Conservation (phyloP, 768 basidiomycete genomes). For the Calocera viscosa region DNA sequence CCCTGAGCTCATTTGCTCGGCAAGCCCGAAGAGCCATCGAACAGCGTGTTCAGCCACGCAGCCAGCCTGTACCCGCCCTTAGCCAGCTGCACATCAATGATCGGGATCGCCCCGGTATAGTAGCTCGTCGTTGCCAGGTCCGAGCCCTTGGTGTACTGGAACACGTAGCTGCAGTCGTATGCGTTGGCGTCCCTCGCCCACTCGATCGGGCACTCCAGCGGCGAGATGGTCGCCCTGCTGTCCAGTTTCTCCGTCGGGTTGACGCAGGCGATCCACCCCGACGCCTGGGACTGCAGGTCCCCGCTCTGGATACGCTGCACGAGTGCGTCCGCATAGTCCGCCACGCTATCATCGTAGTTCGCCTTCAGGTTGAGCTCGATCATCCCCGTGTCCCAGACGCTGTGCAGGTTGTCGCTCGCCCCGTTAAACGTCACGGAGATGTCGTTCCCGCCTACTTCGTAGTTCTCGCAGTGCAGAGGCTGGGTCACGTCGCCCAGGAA, state of each 20-base stretch:
- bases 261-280: constrained; percentile 24
- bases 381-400: constrained; percentile 25
- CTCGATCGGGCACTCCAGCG: constrained; percentile 36
- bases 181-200: constrained; percentile 38
- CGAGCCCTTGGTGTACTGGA: constrained; percentile 30
- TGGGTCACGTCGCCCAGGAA: constrained; percentile 42
- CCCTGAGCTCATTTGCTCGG: constrained; percentile 10
- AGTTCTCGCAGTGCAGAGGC: constrained; percentile 38
- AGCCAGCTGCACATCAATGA: constrained; percentile 36
- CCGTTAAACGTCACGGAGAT: constrained; percentile 34
- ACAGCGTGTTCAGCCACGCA: constrained; percentile 40
- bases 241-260: constrained; percentile 19
- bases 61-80: constrained; percentile 39
- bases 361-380: constrained; percentile 20
- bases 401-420: constrained; percentile 34
- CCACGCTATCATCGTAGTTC: constrained; percentile 16
- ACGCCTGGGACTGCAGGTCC: constrained; percentile 19
- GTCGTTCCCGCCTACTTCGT: constrained; percentile 35
- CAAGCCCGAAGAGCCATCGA: constrained; percentile 24
- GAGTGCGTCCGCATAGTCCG: constrained; percentile 31
- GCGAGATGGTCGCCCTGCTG: constrained; percentile 23
- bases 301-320: constrained; percentile 33
- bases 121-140: constrained; percentile 36
- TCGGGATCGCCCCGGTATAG: constrained; percentile 12
- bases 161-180: constrained; percentile 37